These are phyloP conservation scores for Epichloe sylvatica DNA, from an alignment of 2,329 filamentous ascomycete genomes.

Conservation along the genomic window DNA sequence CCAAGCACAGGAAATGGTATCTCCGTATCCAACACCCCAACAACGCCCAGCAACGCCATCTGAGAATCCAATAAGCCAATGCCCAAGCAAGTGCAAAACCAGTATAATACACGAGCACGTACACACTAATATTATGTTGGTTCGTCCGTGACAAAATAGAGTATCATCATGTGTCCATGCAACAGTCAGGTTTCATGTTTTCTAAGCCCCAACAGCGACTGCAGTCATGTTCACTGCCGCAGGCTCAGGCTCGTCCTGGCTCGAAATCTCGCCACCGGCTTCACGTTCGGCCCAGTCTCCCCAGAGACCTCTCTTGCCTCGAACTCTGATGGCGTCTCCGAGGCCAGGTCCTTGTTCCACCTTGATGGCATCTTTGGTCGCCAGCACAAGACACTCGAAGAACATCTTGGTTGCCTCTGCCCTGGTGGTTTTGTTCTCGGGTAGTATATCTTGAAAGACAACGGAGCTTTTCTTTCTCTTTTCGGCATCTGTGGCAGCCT, in stretches of 20 bases:
- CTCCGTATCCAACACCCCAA: conserved; percentile 11
- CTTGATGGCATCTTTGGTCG: conserved; percentile 95
- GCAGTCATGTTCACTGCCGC: conserved; percentile 17
- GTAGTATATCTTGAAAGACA: conserved; percentile 82
- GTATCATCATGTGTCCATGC: conserved; percentile 5
- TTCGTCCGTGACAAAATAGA: not conserved
- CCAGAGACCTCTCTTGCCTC: conserved; percentile 92
- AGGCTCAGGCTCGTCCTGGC: conserved; percentile 30
- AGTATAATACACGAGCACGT: not conserved
- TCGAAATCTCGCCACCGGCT: conserved; percentile 47
- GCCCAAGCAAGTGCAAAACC: conserved; percentile 14
- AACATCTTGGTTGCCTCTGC: conserved; percentile 98
- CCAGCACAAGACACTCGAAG: conserved; percentile 89
- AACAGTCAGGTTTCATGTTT: not conserved
- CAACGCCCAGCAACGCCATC: conserved; percentile 25
- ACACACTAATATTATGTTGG: conserved; percentile 1
- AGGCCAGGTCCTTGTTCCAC: conserved; percentile 73
- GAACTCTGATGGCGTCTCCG: conserved; percentile 67
- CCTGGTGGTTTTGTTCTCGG: conserved; percentile 65
- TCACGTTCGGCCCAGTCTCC: conserved; percentile 83
- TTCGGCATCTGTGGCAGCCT: conserved; percentile 53
- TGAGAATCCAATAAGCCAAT: conserved; percentile 16
- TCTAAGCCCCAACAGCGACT: conserved; percentile 25
- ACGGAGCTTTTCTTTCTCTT: conserved; percentile 65
- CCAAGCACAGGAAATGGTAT: conserved; percentile 23